phyloP scores from a whole-genome alignment of 2,329 filamentous ascomycete genomes.

The Clarireedia paspali region DNA sequence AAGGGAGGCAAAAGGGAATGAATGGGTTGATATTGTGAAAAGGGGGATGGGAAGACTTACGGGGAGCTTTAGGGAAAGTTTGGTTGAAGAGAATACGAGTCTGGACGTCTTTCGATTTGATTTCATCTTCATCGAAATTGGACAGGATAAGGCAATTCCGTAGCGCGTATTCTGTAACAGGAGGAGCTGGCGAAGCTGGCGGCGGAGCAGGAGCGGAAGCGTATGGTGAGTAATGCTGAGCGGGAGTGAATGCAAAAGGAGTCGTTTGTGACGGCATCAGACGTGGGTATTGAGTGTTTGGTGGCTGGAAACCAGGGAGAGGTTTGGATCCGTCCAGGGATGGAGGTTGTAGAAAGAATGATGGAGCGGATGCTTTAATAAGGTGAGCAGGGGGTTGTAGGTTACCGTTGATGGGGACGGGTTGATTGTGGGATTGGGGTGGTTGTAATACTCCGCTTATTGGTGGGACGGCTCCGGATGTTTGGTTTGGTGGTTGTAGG shows the following conservation, averaged over 20 bases:
- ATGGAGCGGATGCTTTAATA: conserved; percentile 1
- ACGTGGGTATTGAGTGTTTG: conserved; percentile 26
- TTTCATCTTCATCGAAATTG: conserved; percentile 42
- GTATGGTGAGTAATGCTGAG: conserved; percentile 12
- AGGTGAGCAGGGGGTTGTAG: conserved; percentile 1
- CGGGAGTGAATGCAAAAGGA: conserved; percentile 15
- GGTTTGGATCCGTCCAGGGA: conserved; percentile 24
- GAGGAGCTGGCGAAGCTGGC: conserved; percentile 14
- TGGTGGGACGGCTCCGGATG: conserved; percentile 8
- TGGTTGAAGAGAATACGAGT: conserved; percentile 48
- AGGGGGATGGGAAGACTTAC: conserved; percentile 30
- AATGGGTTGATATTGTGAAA: not conserved
- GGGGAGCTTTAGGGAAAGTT: conserved; percentile 38
- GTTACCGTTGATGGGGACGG: conserved; percentile 1
- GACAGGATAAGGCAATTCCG: conserved; percentile 52
- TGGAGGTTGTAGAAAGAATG: conserved; percentile 15
- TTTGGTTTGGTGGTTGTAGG: conserved; percentile 8
- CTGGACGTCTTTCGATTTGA: conserved; percentile 45
- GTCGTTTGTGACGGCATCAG: conserved; percentile 15
- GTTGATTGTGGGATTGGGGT: conserved; percentile 7
- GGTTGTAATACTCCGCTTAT: conserved; percentile 5
- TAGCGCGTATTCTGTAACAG: conserved; percentile 41
- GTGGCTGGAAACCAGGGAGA: conserved; percentile 28
- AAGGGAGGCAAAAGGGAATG: not conserved
- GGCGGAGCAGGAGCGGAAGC: conserved; percentile 13